Evolutionary conservation across 176 grass and related monocot genomes (phyloP).

Genomic region (Rhynchospora pubera): DNA sequence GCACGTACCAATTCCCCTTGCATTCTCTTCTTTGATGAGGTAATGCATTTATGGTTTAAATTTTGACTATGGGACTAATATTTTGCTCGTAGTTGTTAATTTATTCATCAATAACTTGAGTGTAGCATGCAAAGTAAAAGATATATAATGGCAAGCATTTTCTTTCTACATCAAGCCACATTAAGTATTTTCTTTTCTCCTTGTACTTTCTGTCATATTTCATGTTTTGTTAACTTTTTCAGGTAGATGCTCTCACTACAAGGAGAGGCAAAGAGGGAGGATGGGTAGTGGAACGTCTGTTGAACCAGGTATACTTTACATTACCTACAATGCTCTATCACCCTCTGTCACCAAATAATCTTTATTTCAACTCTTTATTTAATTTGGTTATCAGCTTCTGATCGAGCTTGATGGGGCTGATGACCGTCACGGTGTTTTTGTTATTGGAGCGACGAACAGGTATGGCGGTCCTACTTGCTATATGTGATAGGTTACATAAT

Average conservation of each 20-base stretch:
- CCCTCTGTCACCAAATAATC: neutral
- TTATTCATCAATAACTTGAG: too few species aligned
- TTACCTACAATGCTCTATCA: neutral
- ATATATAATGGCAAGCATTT: too few species aligned
- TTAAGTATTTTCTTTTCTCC: too few species aligned
- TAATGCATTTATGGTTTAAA: too few species aligned
- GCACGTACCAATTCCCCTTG: slow-evolving; percentile 82
- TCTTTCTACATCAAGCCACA: too few species aligned
- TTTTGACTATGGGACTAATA: too few species aligned
- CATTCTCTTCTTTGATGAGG: slow-evolving; percentile 96
- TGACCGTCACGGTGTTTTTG: slow-evolving; percentile 67
- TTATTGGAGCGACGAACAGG: slow-evolving; percentile 96
- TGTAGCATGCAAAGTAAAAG: too few species aligned
- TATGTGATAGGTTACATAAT: neutral
- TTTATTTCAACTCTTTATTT: slow-evolving; percentile 13
- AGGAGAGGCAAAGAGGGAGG: slow-evolving; percentile 53
- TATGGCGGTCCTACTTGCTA: slow-evolving; percentile 11
- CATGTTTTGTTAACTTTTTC: neutral
- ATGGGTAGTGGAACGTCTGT: slow-evolving; percentile 69
- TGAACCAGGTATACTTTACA: slow-evolving; percentile 56
- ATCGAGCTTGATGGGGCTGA: slow-evolving; percentile 87
- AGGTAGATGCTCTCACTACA: slow-evolving; percentile 96
- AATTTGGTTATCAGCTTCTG: slow-evolving; percentile 43
- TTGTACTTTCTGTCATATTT: too few species aligned
- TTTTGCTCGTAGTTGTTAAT: too few species aligned